These are phyloP conservation scores for Reticulascus tulasneorum DNA, from an alignment of 2,329 filamentous ascomycete genomes.

Conservation along the genomic window DNA sequence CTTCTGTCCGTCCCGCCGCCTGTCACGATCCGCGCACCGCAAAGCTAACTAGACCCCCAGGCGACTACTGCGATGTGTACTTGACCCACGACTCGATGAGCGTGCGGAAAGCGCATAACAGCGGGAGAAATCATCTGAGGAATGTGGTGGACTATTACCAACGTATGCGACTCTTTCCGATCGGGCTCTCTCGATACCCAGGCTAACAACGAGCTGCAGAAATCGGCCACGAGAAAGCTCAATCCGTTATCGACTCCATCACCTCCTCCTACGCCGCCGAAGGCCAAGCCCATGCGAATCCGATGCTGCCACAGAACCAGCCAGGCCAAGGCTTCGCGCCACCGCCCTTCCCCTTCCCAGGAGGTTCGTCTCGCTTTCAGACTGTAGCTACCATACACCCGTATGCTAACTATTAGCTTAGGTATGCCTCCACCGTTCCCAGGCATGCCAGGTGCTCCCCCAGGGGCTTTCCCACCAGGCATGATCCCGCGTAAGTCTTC, in stretches of 20 bases:
- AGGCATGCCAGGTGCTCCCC: slow-evolving; percentile 40
- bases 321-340: slow-evolving; percentile 49
- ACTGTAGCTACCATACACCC: not conserved
- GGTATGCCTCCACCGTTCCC: slow-evolving; percentile 58
- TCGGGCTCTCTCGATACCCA: not conserved
- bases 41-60: slow-evolving; percentile 30
- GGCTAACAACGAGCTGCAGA: slow-evolving; percentile 48
- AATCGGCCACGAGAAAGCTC: slow-evolving; percentile 97
- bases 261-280: slow-evolving; percentile 93
- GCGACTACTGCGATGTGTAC: slow-evolving; percentile 99
- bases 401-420: slow-evolving; percentile 17
- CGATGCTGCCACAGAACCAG: slow-evolving; percentile 71
- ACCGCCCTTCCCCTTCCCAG: slow-evolving; percentile 61
- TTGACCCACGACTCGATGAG: slow-evolving; percentile 99
- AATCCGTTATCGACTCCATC: slow-evolving; percentile 97
- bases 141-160: slow-evolving; percentile 99
- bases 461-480: slow-evolving; percentile 38
- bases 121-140: slow-evolving; percentile 89
- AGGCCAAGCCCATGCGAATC: slow-evolving; percentile 82
- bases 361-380: slow-evolving; percentile 31
- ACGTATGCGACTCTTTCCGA: slow-evolving; percentile 48
- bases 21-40: slow-evolving; percentile 1
- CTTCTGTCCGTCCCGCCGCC: slow-evolving; percentile 45
- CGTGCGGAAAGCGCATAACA: slow-evolving; percentile 98
- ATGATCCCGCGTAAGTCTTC: slow-evolving; percentile 48